phyloP scores from a whole-genome alignment of 2,329 filamentous ascomycete species.

The Penicillium sp. region DNA sequence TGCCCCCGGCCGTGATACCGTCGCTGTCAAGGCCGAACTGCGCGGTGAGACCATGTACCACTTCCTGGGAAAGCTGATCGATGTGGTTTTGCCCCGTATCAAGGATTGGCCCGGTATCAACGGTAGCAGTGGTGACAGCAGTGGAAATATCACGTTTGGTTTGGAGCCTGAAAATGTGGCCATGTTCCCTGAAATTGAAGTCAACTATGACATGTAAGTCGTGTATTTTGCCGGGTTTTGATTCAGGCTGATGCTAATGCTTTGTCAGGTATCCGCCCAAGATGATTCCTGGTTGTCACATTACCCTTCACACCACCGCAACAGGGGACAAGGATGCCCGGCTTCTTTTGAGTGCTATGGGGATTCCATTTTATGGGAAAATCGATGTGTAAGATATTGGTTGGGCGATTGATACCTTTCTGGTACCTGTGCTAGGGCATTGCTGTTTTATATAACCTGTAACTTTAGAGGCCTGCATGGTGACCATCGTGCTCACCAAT shows the following conservation, averaged over 20 bases:
- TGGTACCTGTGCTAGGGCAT: slow-evolving; percentile 7
- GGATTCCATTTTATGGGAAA: slow-evolving; percentile 78
- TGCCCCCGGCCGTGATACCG: slow-evolving; percentile 61
- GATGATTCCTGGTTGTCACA: slow-evolving; percentile 79
- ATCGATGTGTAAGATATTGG: slow-evolving; percentile 45
- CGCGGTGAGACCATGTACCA: slow-evolving; percentile 76
- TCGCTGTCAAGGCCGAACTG: slow-evolving; percentile 69
- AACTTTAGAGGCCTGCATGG: slow-evolving; percentile 26
- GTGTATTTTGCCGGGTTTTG: not conserved
- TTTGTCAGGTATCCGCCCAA: slow-evolving; percentile 53
- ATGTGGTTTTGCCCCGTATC: slow-evolving; percentile 86
- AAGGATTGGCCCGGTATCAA: slow-evolving; percentile 90
- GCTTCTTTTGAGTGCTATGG: slow-evolving; percentile 64
- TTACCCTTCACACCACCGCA: slow-evolving; percentile 78
- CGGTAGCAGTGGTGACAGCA: slow-evolving; percentile 72
- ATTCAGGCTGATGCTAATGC: slow-evolving; percentile 3
- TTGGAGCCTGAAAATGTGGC: slow-evolving; percentile 68
- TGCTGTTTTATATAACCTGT: slow-evolving; percentile 18
- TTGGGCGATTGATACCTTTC: slow-evolving; percentile 3
- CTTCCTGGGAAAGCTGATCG: slow-evolving; percentile 83
- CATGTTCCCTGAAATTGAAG: slow-evolving; percentile 87
- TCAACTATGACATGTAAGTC: slow-evolving; percentile 83
- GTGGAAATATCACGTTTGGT: slow-evolving; percentile 81
- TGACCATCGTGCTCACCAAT: slow-evolving; percentile 21
- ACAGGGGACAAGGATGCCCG: slow-evolving; percentile 79